Base-by-base conservation (phyloP, 176 grass and related monocot genomes). In the Aegilops umbellulata region DNA sequence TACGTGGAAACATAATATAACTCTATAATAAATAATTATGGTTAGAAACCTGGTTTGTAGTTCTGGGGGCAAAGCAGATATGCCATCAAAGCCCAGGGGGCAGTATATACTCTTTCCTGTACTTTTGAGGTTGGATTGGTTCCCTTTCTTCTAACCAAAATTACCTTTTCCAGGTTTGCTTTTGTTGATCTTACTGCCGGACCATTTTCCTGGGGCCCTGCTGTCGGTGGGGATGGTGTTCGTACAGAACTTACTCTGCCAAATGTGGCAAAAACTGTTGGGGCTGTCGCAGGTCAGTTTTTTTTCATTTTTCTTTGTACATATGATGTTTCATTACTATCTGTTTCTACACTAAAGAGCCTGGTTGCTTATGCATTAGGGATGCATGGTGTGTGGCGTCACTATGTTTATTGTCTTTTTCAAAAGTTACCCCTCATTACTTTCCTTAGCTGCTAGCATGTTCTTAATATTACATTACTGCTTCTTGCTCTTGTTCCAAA, bases 151-250 rank as follows among this genome's bases (percentile, higher is more conserved):
- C 69, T 81, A 85, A 85, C 63, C 14, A 24, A 53, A 85, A 74
- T 25, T 89, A 76, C 79, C 23, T 89, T 85, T 94, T 86, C 77
- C 19, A 97, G 95, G 86, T 94, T 94, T 91, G 92, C 93, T 87
- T 98, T 98, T 89, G 77, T 98, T 88, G 96, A 98, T 95, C 80
- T 98, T 85, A 95, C 83, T 88, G 91, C 96, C 73, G 96, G 96
- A 17, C 96, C 96, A 64, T 98, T 98, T 89, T 32, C 96, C 6
- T 98, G 96, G 96, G 96, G 96, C 47, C 96, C 96, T 62, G 82
- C 96, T 86, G 96, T 98, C 65, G 96, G 96, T 39, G 93, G 96
- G 74, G 96, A 98, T 82, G 96, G 93, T 83, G 96, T 98, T 71
- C 93, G 96, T 74, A 91, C 96, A 58, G 93, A 95, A 83, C 90